Evolutionary conservation across 495 filamentous ascomycete genomes (phyloP).

Genomic region (Staphylotrichum longicolle): DNA sequence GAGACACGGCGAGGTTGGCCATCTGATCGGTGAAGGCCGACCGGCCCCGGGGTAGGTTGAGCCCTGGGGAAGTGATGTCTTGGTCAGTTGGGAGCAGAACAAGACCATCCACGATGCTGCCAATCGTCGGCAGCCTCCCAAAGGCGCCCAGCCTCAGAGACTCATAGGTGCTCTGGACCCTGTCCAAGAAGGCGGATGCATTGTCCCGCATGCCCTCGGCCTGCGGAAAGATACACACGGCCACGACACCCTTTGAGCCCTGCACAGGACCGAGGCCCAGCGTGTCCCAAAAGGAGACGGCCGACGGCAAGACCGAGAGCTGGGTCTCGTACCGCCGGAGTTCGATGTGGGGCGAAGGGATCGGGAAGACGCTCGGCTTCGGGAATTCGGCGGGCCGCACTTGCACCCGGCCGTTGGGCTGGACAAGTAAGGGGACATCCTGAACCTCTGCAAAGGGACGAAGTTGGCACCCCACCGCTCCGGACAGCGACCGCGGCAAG

Average conservation of each 20-base stretch:
- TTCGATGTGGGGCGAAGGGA: constrained; percentile 68
- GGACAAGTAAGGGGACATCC: constrained; percentile 48
- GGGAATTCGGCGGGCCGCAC: constrained; percentile 42
- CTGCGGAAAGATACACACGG: constrained; percentile 75
- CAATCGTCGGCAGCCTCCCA: constrained; percentile 52
- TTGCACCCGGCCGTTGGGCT: constrained; percentile 44
- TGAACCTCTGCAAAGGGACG: constrained; percentile 51
- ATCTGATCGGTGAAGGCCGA: constrained; percentile 32
- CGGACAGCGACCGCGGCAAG: constrained; percentile 40
- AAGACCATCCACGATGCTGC: constrained; percentile 58
- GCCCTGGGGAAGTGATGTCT: constrained; percentile 33
- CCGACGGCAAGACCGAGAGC: constrained; percentile 75
- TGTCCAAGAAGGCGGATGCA: constrained; percentile 66
- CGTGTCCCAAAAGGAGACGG: constrained; percentile 86
- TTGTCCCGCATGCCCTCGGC: constrained; percentile 56
- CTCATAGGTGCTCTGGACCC: constrained; percentile 72
- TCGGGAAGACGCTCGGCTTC: constrained; percentile 45
- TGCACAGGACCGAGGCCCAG: constrained; percentile 76
- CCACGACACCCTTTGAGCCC: constrained; percentile 74
- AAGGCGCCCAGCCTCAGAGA: constrained; percentile 75
- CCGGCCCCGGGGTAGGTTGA: constrained; percentile 28
- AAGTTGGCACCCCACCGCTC: constrained; percentile 41
- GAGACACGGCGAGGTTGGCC: constrained; percentile 36
- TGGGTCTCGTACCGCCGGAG: constrained; percentile 70
- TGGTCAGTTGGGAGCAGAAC: constrained; percentile 50